A percentile compares a stretch with the other conserved stretches of the same genome.
Conservation (phyloP, 768 basidiomycete species). For the Mycena rosella region DNA sequence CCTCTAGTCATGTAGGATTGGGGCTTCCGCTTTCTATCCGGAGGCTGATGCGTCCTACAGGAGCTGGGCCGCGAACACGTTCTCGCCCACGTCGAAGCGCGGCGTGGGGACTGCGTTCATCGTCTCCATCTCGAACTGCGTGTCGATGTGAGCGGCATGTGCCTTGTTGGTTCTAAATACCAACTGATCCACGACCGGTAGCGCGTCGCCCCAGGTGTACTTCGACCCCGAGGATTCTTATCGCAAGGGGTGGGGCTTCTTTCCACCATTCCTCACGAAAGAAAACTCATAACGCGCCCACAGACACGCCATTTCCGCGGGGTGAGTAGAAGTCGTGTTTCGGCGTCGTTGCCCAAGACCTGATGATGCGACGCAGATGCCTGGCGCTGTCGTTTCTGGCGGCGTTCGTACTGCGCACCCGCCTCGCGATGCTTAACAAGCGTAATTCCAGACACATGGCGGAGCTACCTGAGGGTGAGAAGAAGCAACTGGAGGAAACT, state of each 20-base stretch:
- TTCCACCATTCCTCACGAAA: too few species aligned
- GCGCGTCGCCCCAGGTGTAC: constrained; percentile 69
- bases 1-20: constrained; percentile 67
- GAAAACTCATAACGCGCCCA: too few species aligned
- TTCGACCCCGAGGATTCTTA: constrained; percentile 64
- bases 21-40: not conserved
- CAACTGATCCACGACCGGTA: constrained; percentile 42
- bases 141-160: constrained; percentile 69
- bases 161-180: too few species aligned
- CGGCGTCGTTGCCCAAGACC: not conserved
- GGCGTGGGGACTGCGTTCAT: constrained; percentile 73
- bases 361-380: constrained; percentile 48
- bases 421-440: constrained; percentile 58
- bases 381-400: constrained; percentile 57
- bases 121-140: constrained; percentile 69
- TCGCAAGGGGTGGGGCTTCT: constrained; percentile 54
- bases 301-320: constrained; percentile 65
- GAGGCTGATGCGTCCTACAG: constrained; percentile 42
- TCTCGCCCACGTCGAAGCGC: constrained; percentile 71
- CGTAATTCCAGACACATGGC: constrained; percentile 48
- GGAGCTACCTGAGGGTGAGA: constrained; percentile 48
- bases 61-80: constrained; percentile 72
- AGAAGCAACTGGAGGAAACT: constrained; percentile 39
- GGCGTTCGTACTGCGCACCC: constrained; percentile 59
- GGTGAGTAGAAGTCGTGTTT: constrained; percentile 45